These are phyloP conservation scores for Colletotrichum karsti DNA, from an alignment of 2,329 filamentous ascomycete species.

Conservation along the genomic window DNA sequence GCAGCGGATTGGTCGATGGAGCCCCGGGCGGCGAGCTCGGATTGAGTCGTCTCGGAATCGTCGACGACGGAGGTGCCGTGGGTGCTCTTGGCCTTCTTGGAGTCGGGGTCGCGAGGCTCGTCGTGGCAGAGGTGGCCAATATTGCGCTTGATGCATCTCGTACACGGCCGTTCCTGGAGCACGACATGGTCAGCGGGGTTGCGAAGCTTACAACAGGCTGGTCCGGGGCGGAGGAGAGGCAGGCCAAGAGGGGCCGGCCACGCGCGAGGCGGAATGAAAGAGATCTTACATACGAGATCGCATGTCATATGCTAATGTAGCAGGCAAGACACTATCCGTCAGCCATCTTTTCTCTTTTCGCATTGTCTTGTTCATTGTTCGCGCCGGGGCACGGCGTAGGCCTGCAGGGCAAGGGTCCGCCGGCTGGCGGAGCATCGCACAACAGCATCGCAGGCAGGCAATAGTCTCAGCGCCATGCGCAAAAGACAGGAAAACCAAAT, in stretches of 20 bases:
- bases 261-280: conserved; percentile 12
- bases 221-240: neutral
- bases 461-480: conserved; percentile 14
- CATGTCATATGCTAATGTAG: conserved; percentile 86
- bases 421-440: conserved; percentile 23
- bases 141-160: conserved; percentile 96
- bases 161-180: conserved; percentile 89
- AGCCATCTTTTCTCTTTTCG: conserved; percentile 44
- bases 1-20: conserved; percentile 60
- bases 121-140: conserved; percentile 99
- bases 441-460: conserved; percentile 5
- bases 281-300: conserved; percentile 76
- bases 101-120: conserved; percentile 85
- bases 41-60: conserved; percentile 64
- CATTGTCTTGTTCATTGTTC: neutral
- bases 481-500: neutral
- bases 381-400: neutral
- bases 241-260: neutral
- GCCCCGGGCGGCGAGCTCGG: conserved; percentile 57
- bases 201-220: neutral
- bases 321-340: conserved; percentile 50
- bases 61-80: conserved; percentile 65
- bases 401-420: conserved; percentile 17
- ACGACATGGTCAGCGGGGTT: conserved; percentile 38
- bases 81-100: conserved; percentile 81